Evolutionary conservation across 2,329 filamentous ascomycete genomes (phyloP).

Genomic region (Phyllosticta citrichinensis): DNA sequence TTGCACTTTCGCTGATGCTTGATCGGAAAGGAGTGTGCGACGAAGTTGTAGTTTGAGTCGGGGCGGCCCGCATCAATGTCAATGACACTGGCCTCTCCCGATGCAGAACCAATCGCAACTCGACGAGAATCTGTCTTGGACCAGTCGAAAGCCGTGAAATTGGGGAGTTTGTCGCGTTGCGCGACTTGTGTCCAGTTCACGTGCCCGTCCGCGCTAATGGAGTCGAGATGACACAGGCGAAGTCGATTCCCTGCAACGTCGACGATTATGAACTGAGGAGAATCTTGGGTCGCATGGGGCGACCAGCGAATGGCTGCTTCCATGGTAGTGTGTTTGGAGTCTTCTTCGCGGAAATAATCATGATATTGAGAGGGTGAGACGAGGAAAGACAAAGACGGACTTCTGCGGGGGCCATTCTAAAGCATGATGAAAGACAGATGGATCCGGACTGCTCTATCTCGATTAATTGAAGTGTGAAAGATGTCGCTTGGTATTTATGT

Average conservation of each 20-base stretch:
- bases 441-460: neutral
- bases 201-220: slow-evolving; percentile 20
- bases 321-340: slow-evolving; percentile 34
- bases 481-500: neutral
- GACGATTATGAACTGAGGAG: slow-evolving; percentile 50
- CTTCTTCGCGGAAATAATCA: neutral
- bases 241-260: slow-evolving; percentile 52
- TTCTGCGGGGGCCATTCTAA: neutral
- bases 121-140: slow-evolving; percentile 52
- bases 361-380: neutral
- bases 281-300: slow-evolving; percentile 42
- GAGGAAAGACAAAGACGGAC: neutral
- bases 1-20: slow-evolving; percentile 72
- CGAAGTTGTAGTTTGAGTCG: slow-evolving; percentile 31
- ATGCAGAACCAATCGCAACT: slow-evolving; percentile 64
- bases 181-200: slow-evolving; percentile 45
- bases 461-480: neutral
- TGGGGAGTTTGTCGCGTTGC: slow-evolving; percentile 45
- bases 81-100: slow-evolving; percentile 65
- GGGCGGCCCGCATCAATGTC: slow-evolving; percentile 55
- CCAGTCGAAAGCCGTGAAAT: slow-evolving; percentile 58
- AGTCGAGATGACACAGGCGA: slow-evolving; percentile 44
- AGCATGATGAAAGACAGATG: neutral
- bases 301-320: slow-evolving; percentile 56
- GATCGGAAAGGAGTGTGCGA: slow-evolving; percentile 51